phyloP scores from a whole-genome alignment of 228 moss, liverwort and hornwort species.

The Sphagnum fallax region DNA sequence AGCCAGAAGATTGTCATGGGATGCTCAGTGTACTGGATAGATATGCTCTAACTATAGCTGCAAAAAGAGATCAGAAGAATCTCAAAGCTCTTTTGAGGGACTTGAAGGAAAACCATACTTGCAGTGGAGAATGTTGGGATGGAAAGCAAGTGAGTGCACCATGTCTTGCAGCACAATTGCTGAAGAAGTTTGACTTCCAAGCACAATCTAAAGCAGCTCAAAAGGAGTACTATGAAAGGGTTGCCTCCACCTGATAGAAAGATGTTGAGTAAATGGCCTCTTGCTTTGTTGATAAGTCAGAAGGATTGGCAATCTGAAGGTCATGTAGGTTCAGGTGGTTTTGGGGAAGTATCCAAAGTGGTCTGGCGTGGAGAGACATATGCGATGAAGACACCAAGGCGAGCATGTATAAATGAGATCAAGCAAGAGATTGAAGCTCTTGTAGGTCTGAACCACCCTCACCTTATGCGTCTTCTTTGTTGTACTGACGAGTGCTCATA shows the following conservation, averaged over 20 bases:
- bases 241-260: neutral
- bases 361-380: constrained; percentile 9
- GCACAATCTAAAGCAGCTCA: too few relatives aligned
- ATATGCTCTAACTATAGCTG: constrained; percentile 1
- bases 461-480: constrained; percentile 9
- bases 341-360: constrained; percentile 4
- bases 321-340: neutral
- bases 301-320: neutral
- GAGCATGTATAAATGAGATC: neutral
- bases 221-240: constrained; percentile 8
- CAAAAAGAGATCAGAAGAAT: constrained; percentile 4
- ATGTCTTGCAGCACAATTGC: constrained; percentile 6
- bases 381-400: constrained; percentile 1
- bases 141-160: neutral
- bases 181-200: constrained; percentile 1
- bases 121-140: neutral
- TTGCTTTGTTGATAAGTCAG: constrained; percentile 3
- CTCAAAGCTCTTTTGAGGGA: neutral
- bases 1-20: constrained; percentile 6
- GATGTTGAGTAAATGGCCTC: neutral
- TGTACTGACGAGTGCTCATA: neutral
- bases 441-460: constrained; percentile 11
- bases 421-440: constrained; percentile 5
- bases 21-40: neutral
- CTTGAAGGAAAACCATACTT: constrained; percentile 6